phyloP scores from a whole-genome alignment of 306 rosid species.

The Styphnolobium japonicum region DNA sequence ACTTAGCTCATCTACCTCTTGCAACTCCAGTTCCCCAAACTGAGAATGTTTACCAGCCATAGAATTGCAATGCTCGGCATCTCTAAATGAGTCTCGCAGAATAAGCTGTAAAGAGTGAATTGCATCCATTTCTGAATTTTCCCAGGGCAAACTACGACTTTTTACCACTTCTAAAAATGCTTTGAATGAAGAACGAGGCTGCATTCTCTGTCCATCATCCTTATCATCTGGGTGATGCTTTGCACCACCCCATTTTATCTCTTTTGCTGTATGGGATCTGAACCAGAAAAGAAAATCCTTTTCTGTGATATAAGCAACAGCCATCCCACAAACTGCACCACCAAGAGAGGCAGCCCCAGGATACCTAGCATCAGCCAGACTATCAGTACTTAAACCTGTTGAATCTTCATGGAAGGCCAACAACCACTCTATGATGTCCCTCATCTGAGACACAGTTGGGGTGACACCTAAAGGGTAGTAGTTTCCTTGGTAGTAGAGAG shows the following conservation, averaged over 20 bases:
- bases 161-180: constrained; percentile 96
- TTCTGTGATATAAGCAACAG: constrained; percentile 84
- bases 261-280: constrained; percentile 88
- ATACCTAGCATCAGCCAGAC: constrained; percentile 92
- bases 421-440: constrained; percentile 87
- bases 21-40: constrained; percentile 53
- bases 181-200: constrained; percentile 96
- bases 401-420: constrained; percentile 81
- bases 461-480: constrained; percentile 73
- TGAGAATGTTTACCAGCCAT: constrained; percentile 63
- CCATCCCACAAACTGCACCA: constrained; percentile 95
- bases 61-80: constrained; percentile 58
- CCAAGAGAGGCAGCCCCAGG: constrained; percentile 90
- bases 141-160: constrained; percentile 96
- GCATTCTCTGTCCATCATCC: constrained; percentile 98
- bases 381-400: constrained; percentile 95
- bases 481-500: constrained; percentile 66
- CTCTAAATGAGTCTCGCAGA: constrained; percentile 79
- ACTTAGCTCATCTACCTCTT: constrained; percentile 89
- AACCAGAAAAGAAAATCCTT: constrained; percentile 92
- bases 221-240: constrained; percentile 98
- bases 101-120: constrained; percentile 97
- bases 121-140: constrained; percentile 94
- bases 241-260: constrained; percentile 98
- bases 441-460: constrained; percentile 76